Conservation (phyloP, 805 yeast species). For the Metschnikowia dekortorum region DNA sequence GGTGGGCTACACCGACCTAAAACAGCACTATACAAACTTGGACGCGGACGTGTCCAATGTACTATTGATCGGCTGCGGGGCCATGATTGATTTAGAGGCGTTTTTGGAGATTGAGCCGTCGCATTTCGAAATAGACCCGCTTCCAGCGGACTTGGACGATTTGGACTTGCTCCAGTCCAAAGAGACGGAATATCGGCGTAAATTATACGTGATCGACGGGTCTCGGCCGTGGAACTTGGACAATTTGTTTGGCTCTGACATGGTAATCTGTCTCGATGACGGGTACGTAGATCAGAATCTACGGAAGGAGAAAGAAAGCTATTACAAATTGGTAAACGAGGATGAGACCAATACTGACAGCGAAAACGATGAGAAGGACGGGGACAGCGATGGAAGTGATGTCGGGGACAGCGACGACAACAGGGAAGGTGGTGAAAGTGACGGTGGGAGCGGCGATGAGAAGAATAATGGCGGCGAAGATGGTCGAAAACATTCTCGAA, state of each 20-base stretch:
- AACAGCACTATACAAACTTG: constrained; percentile 53
- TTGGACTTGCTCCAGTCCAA: constrained; percentile 12
- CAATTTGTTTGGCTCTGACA: constrained; percentile 78
- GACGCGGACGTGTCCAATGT: constrained; percentile 77
- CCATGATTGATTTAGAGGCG: constrained; percentile 77
- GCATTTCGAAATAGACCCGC: constrained; percentile 40
- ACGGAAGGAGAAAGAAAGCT: constrained; percentile 56
- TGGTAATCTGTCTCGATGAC: constrained; percentile 82
- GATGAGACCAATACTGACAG: constrained; percentile 10
- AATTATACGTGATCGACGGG: constrained; percentile 81
- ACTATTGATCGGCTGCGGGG: constrained; percentile 87
- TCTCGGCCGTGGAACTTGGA: constrained; percentile 97
- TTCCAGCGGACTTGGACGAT: constrained; percentile 20
- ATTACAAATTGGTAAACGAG: constrained; percentile 43
- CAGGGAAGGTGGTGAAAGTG: constrained; percentile 30
- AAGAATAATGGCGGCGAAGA: too few relatives aligned
- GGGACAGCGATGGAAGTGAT: neutral
- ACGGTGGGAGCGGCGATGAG: constrained; percentile 25
- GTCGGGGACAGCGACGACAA: neutral
- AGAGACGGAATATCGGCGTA: constrained; percentile 38
- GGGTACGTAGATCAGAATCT: constrained; percentile 66
- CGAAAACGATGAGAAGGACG: constrained; percentile 3
- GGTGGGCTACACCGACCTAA: constrained; percentile 82
- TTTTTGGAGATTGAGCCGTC: constrained; percentile 62
- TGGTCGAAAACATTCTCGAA: constrained; percentile 9